These are phyloP conservation scores for Coemansia sp. DNA, from an alignment of 192 early-diverging fungal species.

Conservation along the genomic window DNA sequence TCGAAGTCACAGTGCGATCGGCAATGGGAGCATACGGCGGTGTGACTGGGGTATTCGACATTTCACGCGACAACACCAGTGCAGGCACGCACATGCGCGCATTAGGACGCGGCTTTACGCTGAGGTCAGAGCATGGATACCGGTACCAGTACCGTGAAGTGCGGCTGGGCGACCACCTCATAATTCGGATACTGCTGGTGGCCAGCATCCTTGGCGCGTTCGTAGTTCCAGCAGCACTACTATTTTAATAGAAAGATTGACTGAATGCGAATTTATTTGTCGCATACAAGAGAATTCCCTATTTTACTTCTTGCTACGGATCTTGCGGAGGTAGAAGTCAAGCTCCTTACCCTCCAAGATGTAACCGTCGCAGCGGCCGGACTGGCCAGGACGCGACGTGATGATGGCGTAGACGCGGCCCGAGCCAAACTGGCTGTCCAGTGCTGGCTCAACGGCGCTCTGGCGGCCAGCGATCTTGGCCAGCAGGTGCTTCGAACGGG, in stretches of 20 bases:
- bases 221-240: conserved; percentile 22
- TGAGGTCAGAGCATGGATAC: conserved; percentile 10
- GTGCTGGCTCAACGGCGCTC: conserved; percentile 80
- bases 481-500: conserved; percentile 87
- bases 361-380: conserved; percentile 96
- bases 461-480: conserved; percentile 87
- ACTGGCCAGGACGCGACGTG: conserved; percentile 96
- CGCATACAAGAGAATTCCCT: conserved; percentile 14
- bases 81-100: background rate
- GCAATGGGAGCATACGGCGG: conserved; percentile 64
- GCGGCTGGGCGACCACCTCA: conserved; percentile 50
- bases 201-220: conserved; percentile 21
- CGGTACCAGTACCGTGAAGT: conserved; percentile 57
- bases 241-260: background rate
- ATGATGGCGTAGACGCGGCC: conserved; percentile 93
- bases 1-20: conserved; percentile 64
- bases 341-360: conserved; percentile 99
- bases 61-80: conserved; percentile 4
- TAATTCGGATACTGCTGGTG: conserved; percentile 49
- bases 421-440: conserved; percentile 93
- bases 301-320: conserved; percentile 69
- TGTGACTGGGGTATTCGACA: conserved; percentile 64
- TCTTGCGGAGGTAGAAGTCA: conserved; percentile 94
- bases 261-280: conserved; percentile 2
- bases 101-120: conserved; percentile 11